Percentiles rank a stretch among this genome's conserved stretches.
phyloP scores from a whole-genome alignment of 2,329 filamentous ascomycete genomes.

The Aspergillus quadrilineatus region DNA sequence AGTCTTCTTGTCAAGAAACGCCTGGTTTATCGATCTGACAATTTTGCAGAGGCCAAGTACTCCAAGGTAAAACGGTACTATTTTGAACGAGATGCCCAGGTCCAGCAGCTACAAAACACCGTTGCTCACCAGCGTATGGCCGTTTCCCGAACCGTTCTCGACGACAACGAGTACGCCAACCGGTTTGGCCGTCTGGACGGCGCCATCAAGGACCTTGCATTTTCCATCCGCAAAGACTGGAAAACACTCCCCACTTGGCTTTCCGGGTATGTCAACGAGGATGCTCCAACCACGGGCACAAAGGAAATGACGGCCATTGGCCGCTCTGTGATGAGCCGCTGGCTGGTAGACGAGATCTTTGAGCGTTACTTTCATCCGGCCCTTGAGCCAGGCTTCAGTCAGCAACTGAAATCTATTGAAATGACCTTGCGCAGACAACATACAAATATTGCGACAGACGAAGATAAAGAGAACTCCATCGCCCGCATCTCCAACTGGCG shows the following conservation, averaged over 20 bases:
- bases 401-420: slow-evolving; percentile 80
- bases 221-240: slow-evolving; percentile 97
- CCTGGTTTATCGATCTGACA: neutral
- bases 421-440: slow-evolving; percentile 79
- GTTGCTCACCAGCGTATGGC: slow-evolving; percentile 94
- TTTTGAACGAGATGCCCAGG: slow-evolving; percentile 85
- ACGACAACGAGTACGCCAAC: slow-evolving; percentile 89
- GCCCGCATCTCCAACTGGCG: slow-evolving; percentile 90
- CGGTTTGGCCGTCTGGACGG: slow-evolving; percentile 90
- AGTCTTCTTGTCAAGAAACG: slow-evolving; percentile 14
- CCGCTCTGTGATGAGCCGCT: slow-evolving; percentile 80
- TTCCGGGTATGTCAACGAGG: slow-evolving; percentile 73
- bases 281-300: slow-evolving; percentile 81
- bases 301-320: slow-evolving; percentile 98
- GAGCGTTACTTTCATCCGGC: slow-evolving; percentile 90
- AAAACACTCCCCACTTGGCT: slow-evolving; percentile 77
- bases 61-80: slow-evolving; percentile 98
- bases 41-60: slow-evolving; percentile 78
- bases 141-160: slow-evolving; percentile 87
- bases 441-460: slow-evolving; percentile 70
- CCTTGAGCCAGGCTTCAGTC: slow-evolving; percentile 72
- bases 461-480: slow-evolving; percentile 85
- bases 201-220: slow-evolving; percentile 89
- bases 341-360: slow-evolving; percentile 89
- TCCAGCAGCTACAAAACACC: slow-evolving; percentile 95